Percentiles rank a stretch among this genome's conserved stretches.
Conservation (phyloP, 768 basidiomycete genomes). For the Postia placenta region DNA sequence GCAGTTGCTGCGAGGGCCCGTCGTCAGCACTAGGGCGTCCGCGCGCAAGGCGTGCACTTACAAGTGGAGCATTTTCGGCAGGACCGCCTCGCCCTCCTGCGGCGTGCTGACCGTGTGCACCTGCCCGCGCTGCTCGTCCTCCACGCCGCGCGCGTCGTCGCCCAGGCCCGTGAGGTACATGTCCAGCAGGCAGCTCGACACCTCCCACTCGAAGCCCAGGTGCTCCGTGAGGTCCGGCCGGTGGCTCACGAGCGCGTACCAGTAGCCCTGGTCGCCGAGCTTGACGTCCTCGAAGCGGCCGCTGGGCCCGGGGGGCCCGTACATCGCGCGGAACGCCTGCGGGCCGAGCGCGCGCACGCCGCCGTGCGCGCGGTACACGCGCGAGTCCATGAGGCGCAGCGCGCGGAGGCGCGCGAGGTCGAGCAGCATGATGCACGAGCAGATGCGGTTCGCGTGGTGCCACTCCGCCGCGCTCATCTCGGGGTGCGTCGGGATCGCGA, state of each 20-base stretch:
- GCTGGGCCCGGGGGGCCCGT: conserved; percentile 31
- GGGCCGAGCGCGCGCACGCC: conserved; percentile 26
- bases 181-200: conserved; percentile 42
- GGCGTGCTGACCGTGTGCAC: conserved; percentile 32
- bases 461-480: conserved; percentile 34
- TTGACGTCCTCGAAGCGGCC: conserved; percentile 38
- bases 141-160: conserved; percentile 29
- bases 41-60: conserved; percentile 20
- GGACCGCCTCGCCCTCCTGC: conserved; percentile 34
- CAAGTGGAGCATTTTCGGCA: conserved; percentile 48
- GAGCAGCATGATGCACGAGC: conserved; percentile 49
- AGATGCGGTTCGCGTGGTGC: conserved; percentile 41
- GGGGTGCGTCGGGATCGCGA: conserved; percentile 40
- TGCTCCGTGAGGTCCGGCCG: conserved; percentile 36
- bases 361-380: conserved; percentile 27
- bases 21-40: conserved; percentile 2
- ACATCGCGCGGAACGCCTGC: conserved; percentile 37
- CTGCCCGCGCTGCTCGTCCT: conserved; percentile 30
- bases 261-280: conserved; percentile 49
- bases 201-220: conserved; percentile 41
- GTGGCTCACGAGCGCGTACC: conserved; percentile 47
- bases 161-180: conserved; percentile 41
- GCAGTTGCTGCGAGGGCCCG: conserved; percentile 32
- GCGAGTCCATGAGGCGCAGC: conserved; percentile 43
- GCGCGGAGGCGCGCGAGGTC: conserved; percentile 38